Evolutionary conservation across 139 green algal species (phyloP), one percentile per base, ranked within the genome.

Genomic region (Pseudopediastrum boryanum): DNA sequence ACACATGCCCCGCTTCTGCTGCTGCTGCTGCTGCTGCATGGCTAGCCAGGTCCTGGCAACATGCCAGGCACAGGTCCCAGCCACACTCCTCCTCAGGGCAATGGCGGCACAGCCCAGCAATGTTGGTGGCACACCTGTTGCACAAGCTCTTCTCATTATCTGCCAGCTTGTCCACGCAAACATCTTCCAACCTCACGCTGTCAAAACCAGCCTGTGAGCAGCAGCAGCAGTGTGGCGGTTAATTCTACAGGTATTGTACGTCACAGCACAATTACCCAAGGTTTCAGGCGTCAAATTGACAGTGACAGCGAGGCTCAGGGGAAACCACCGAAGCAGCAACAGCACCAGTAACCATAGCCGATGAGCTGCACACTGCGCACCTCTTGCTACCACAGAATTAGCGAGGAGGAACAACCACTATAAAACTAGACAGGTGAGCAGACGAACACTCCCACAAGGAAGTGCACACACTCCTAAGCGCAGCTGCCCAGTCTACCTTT

Each of bases 41-140:
- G 35, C 33, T 35, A 76, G 44, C 35, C 69, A 76, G 29, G 21
- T 64, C 33, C 29, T 48, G 46, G 48, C 62, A 16, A 65, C 23
- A 35, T 76, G 48, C 46, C 48, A 64, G 7, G 27, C 29, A 31
- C 69, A 76, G 31, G 7, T 42, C 79, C 62, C 61, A 66, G 3
- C 48, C 74, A 71, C 75, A 81, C 72, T 2, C 33, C 12, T 25
- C 25, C n/a, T n/a, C n/a, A n/a, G 36, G 2, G 29, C 69, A 76
- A 23, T 65, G 27, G 12, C 48, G 48, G 36, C 10, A 35, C 69
- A 76, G 46, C 21, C 29, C 69, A 13, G 63, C 36, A 19, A 76
- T 21, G 69, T 76, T 76, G 48, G 46, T 76, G 46, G 23, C 69
- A 46, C 69, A 76, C 69, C 69, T 76, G 48, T 12, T 2, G 5